These are phyloP conservation scores for Stipa capillata DNA, from an alignment of 176 grass and related monocot genomes.

Conservation along the genomic window DNA sequence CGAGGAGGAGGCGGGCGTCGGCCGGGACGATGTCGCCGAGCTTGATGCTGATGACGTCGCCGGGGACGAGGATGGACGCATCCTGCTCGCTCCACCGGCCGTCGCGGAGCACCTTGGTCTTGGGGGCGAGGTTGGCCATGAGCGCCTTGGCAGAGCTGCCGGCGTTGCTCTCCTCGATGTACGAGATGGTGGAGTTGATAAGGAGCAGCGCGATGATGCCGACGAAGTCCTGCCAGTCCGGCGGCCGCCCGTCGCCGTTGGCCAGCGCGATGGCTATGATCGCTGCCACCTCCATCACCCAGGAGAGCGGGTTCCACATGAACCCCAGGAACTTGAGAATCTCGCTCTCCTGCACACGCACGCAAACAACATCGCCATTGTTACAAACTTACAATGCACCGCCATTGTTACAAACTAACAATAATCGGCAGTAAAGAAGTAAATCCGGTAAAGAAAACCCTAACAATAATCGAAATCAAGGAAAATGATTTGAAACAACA, in stretches of 20 bases:
- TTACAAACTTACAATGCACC: neutral
- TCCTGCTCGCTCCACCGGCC: slow-evolving; percentile 67
- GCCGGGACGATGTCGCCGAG: slow-evolving; percentile 88
- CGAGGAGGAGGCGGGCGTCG: slow-evolving; percentile 75
- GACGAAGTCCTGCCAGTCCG: slow-evolving; percentile 97
- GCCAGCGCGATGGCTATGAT: slow-evolving; percentile 83
- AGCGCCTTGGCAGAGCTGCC: slow-evolving; percentile 85
- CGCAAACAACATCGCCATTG: neutral
- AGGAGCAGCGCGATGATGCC: slow-evolving; percentile 71
- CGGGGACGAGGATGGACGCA: slow-evolving; percentile 68
- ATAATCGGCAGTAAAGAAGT: no score
- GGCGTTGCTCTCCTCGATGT: slow-evolving; percentile 75
- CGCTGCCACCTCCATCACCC: slow-evolving; percentile 94
- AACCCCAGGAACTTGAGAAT: slow-evolving; percentile 86
- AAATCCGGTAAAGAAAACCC: no score
- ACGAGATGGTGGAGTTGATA: slow-evolving; percentile 82
- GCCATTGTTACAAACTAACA: neutral
- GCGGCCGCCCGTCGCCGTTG: slow-evolving; percentile 59
- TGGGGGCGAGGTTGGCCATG: slow-evolving; percentile 88
- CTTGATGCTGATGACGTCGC: slow-evolving; percentile 78
- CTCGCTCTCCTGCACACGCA: slow-evolving; percentile 56
- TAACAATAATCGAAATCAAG: neutral
- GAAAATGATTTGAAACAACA: neutral
- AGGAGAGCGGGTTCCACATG: slow-evolving; percentile 98
- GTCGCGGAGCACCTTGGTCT: slow-evolving; percentile 80